These are phyloP conservation scores for Lenwebbia sp. DNA, from an alignment of 345 rosid genomes.

Conservation along the genomic window DNA sequence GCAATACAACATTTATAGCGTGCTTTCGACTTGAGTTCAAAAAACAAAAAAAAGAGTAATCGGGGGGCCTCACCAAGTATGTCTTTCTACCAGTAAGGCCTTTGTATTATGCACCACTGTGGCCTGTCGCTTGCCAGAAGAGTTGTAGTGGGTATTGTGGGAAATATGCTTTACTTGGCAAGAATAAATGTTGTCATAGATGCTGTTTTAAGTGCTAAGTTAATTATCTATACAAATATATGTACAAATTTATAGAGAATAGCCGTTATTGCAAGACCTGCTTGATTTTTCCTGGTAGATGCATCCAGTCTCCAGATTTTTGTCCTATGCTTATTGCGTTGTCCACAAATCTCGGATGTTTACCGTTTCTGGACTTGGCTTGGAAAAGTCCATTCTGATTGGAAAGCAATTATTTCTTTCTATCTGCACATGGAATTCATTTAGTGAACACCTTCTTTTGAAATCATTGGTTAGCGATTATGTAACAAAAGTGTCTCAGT, in stretches of 20 bases:
- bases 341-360: neutral
- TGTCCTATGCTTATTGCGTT: neutral
- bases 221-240: neutral
- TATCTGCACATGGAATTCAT: neutral
- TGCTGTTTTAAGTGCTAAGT: neutral
- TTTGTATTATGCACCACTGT: neutral
- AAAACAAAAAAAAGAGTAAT: neutral
- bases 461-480: neutral
- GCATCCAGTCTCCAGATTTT: neutral
- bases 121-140: neutral
- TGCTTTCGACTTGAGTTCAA: neutral
- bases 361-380: neutral
- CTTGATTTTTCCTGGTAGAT: neutral
- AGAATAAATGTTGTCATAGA: neutral
- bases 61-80: neutral
- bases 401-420: neutral
- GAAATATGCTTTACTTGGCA: neutral
- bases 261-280: neutral
- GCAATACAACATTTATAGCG: neutral
- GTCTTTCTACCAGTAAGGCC: neutral
- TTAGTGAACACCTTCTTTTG: neutral
- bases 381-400: neutral
- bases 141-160: neutral
- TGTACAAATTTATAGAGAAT: neutral
- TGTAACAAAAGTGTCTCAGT: neutral